These are phyloP conservation scores for Spinellus fusiger DNA, from an alignment of 192 early-diverging fungal species.

Conservation along the genomic window DNA sequence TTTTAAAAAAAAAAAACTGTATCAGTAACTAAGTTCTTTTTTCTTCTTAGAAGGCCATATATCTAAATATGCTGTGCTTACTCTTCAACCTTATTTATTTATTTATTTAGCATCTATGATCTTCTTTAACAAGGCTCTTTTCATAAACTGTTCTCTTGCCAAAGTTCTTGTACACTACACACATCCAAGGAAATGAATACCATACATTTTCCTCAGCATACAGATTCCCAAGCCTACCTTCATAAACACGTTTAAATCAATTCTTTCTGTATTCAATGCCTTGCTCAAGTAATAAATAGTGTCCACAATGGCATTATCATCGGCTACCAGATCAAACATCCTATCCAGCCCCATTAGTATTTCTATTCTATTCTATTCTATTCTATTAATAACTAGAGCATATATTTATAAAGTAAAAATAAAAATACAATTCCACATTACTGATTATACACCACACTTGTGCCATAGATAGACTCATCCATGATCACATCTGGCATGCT, in stretches of 20 bases:
- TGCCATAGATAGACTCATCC: slow-evolving; percentile 57
- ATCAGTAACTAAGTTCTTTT: too few relatives aligned
- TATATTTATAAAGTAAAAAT: slow-evolving; percentile 24
- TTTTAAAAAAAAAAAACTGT: too few relatives aligned
- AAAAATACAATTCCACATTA: slow-evolving; percentile 25
- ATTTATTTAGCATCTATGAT: slow-evolving; percentile 38
- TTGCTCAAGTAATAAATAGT: slow-evolving; percentile 76
- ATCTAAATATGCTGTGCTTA: not conserved
- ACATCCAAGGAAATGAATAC: not conserved
- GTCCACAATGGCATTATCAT: slow-evolving; percentile 87
- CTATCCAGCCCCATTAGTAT: slow-evolving; percentile 37
- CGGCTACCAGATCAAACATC: slow-evolving; percentile 80
- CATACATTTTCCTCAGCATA: too few relatives aligned
- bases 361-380: slow-evolving; percentile 9
- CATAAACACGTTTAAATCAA: slow-evolving; percentile 71
- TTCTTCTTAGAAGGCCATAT: too few relatives aligned
- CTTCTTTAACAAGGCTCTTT: slow-evolving; percentile 70
- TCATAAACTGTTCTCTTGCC: slow-evolving; percentile 86
- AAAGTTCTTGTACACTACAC: slow-evolving; percentile 66
- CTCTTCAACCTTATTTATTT: not conserved
- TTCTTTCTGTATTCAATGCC: slow-evolving; percentile 69
- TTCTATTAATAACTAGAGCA: too few relatives aligned
- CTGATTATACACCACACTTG: slow-evolving; percentile 66
- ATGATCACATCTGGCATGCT: slow-evolving; percentile 55
- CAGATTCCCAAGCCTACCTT: slow-evolving; percentile 46